Conservation (phyloP, 495 filamentous ascomycete species). For the Xylaria curta region DNA sequence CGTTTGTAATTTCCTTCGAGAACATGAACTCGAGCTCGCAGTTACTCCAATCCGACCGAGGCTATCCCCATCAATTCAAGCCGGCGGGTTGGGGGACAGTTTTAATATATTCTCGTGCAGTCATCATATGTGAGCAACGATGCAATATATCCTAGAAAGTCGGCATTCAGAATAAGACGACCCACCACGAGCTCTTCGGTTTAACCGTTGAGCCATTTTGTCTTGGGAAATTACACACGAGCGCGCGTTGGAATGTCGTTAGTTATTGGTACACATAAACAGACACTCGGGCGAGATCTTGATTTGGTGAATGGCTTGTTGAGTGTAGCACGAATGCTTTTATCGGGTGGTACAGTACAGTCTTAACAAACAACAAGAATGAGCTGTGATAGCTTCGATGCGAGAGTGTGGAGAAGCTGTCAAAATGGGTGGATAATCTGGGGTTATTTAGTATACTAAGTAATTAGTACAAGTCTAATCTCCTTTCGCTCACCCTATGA, state of each 20-base stretch:
- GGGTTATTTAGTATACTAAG: not conserved
- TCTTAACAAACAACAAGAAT: not conserved
- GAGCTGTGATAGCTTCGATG: not conserved
- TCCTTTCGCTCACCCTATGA: not conserved
- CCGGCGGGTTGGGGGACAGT: not conserved
- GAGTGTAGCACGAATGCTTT: not conserved
- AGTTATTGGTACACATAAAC: conserved; percentile 1
- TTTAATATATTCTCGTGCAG: too few relatives aligned
- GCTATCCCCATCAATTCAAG: conserved; percentile 25
- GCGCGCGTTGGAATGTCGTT: not conserved
- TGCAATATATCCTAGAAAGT: not conserved
- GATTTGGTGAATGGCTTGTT: not conserved
- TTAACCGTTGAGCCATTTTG: conserved; percentile 16
- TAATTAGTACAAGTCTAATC: not conserved
- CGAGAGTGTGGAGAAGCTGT: not conserved
- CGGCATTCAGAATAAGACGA: not conserved
- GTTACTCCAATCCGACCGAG: not conserved
- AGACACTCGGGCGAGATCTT: not conserved
- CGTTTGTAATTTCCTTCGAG: conserved; percentile 16
- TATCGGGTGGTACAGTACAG: not conserved
- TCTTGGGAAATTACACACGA: conserved; percentile 7
- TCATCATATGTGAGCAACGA: too few relatives aligned
- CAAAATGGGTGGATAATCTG: not conserved
- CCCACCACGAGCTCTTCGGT: conserved; percentile 13
- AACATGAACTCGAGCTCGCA: conserved; percentile 10